Percentiles rank a stretch among this genome's conserved stretches.
Evolutionary conservation across 2,329 filamentous ascomycete genomes (phyloP).

Genomic region (Huntiella abstrusa): DNA sequence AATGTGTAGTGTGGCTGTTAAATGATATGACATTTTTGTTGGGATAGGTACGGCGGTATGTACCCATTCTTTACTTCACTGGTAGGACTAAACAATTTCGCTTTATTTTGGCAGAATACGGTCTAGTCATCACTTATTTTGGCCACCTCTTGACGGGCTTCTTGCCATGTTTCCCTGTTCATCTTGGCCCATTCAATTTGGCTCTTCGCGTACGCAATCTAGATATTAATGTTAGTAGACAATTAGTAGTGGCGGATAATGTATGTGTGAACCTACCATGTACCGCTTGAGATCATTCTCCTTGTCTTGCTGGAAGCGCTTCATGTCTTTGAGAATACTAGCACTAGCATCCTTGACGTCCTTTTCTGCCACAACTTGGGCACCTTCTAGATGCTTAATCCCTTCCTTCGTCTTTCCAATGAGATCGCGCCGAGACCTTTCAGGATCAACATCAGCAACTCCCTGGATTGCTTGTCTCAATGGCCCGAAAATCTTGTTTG

Average conservation of each 20-base stretch:
- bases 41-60: no score
- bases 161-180: slow-evolving; percentile 78
- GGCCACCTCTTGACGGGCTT: slow-evolving; percentile 68
- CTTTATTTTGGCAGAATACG: background rate
- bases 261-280: slow-evolving; percentile 50
- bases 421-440: slow-evolving; percentile 75
- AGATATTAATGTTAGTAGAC: slow-evolving; percentile 14
- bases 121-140: slow-evolving; percentile 54
- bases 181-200: slow-evolving; percentile 91
- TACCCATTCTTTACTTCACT: no score
- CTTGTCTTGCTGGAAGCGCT: slow-evolving; percentile 86
- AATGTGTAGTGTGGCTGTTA: no score
- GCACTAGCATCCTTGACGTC: slow-evolving; percentile 86
- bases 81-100: background rate
- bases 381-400: slow-evolving; percentile 72
- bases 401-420: slow-evolving; percentile 92
- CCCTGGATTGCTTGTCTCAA: slow-evolving; percentile 92
- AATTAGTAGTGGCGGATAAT: background rate
- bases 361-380: slow-evolving; percentile 67
- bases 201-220: slow-evolving; percentile 83
- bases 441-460: slow-evolving; percentile 88
- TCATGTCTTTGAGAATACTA: slow-evolving; percentile 75
- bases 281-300: slow-evolving; percentile 85
- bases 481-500: slow-evolving; percentile 82
- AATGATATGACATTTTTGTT: no score